Percentiles rank a stretch among this genome's conserved stretches.
Conservation (phyloP, 129 eudicot species). For the Glebionis coronaria region DNA sequence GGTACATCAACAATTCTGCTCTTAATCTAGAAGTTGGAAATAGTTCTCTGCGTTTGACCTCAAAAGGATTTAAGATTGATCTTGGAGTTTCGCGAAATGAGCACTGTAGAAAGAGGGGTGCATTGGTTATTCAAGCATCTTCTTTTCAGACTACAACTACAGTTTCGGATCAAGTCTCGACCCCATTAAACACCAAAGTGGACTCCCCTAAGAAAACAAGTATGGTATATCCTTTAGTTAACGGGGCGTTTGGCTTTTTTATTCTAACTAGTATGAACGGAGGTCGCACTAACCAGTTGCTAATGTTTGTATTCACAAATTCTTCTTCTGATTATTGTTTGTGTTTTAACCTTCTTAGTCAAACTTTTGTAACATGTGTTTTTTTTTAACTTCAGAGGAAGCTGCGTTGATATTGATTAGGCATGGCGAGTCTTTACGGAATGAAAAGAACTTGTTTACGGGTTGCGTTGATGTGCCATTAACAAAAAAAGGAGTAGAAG, state of each 20-base stretch:
- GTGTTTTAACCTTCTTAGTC: too few relatives aligned
- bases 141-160: constrained; percentile 42
- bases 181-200: constrained; percentile 47
- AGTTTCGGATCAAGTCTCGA: constrained; percentile 38
- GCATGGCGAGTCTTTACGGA: constrained; percentile 96
- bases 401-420: constrained; percentile 79
- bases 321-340: too few relatives aligned
- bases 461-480: constrained; percentile 94
- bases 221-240: constrained; percentile 29
- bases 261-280: too few relatives aligned
- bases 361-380: too few relatives aligned
- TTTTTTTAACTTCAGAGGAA: constrained; percentile 40
- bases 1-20: constrained; percentile 19
- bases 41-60: constrained; percentile 37
- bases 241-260: neutral
- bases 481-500: constrained; percentile 83
- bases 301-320: too few relatives aligned
- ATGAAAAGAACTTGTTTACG: constrained; percentile 86
- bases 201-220: constrained; percentile 72
- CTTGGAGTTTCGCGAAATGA: constrained; percentile 34
- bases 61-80: constrained; percentile 41
- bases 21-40: constrained; percentile 38
- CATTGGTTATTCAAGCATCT: constrained; percentile 55
- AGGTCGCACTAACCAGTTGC: too few relatives aligned
- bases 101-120: constrained; percentile 36